These are phyloP conservation scores for Kodamaea neixiangensis DNA, from an alignment of 805 yeast species.

Conservation along the genomic window DNA sequence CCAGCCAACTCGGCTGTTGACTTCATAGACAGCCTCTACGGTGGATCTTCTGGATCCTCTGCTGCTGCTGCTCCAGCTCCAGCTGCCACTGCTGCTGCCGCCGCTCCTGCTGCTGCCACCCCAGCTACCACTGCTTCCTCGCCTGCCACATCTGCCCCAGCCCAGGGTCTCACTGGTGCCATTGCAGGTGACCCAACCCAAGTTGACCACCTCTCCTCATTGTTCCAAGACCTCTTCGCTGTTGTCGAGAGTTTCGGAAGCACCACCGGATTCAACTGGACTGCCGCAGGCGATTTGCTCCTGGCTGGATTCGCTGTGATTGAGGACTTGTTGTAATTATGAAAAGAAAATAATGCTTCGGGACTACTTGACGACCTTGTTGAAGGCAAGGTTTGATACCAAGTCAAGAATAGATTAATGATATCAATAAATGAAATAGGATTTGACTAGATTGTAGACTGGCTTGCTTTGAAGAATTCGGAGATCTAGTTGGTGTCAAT, in stretches of 20 bases:
- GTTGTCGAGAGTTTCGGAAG: not conserved
- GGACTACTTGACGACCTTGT: not conserved
- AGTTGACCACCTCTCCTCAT: not conserved
- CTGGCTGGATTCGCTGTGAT: slow-evolving; percentile 1
- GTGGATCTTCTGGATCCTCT: slow-evolving; percentile 1
- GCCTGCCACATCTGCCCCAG: not conserved
- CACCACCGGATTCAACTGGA: slow-evolving; percentile 1
- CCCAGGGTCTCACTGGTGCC: not conserved
- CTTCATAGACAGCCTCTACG: slow-evolving; percentile 3
- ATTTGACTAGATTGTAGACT: not conserved
- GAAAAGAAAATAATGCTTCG: not conserved
- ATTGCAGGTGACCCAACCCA: slow-evolving; percentile 3
- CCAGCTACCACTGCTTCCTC: not conserved
- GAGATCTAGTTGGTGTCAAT: too few species aligned
- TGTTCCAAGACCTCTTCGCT: not conserved
- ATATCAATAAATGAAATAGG: slow-evolving; percentile 1
- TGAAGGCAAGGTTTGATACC: not conserved
- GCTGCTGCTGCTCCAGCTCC: slow-evolving; percentile 1
- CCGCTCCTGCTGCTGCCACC: not conserved
- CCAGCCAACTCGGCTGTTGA: slow-evolving; percentile 4
- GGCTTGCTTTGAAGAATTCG: too few species aligned
- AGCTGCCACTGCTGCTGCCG: slow-evolving; percentile 4
- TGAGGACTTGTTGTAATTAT: not conserved
- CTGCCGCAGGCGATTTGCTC: not conserved
- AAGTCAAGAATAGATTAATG: slow-evolving; percentile 1